Evolutionary conservation across 257 asterid species (phyloP).

Genomic region (Nicotiana otophora): DNA sequence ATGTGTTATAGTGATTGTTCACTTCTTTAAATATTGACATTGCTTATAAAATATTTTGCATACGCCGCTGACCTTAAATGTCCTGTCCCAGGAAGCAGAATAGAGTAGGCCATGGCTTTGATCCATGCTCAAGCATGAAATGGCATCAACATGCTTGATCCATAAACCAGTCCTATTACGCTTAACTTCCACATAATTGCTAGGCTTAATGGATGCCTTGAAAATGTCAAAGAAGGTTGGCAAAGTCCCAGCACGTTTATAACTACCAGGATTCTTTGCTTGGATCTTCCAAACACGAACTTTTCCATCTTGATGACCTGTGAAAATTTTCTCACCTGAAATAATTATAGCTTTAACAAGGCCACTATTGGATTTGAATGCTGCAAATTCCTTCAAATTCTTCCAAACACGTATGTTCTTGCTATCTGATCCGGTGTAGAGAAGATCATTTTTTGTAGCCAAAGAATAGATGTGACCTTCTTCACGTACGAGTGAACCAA

Average conservation of each 20-base stretch:
- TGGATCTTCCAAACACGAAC: slow-evolving; percentile 47
- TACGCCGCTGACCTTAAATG: slow-evolving; percentile 28
- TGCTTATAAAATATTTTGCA: neutral
- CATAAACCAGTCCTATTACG: slow-evolving; percentile 33
- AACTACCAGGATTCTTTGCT: slow-evolving; percentile 11
- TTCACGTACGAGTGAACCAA: slow-evolving; percentile 43
- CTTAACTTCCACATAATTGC: slow-evolving; percentile 41
- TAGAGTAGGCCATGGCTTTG: slow-evolving; percentile 32
- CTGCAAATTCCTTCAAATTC: slow-evolving; percentile 31
- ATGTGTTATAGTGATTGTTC: neutral
- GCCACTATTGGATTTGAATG: slow-evolving; percentile 51
- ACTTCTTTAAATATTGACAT: too few relatives aligned
- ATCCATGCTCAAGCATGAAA: slow-evolving; percentile 48
- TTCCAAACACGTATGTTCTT: slow-evolving; percentile 58
- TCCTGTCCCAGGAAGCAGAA: slow-evolving; percentile 69
- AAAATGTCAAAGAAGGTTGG: slow-evolving; percentile 44
- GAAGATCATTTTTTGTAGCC: slow-evolving; percentile 33
- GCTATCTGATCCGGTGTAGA: slow-evolving; percentile 63
- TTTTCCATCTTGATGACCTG: slow-evolving; percentile 66
- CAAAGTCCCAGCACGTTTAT: slow-evolving; percentile 41
- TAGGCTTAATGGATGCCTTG: slow-evolving; percentile 46
- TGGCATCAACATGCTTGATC: slow-evolving; percentile 55
- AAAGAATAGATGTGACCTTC: slow-evolving; percentile 56
- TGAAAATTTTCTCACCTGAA: slow-evolving; percentile 37
- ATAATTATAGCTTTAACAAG: slow-evolving; percentile 56